Conservation (phyloP, 2,329 filamentous ascomycete genomes). For the Zarea fungicola region DNA sequence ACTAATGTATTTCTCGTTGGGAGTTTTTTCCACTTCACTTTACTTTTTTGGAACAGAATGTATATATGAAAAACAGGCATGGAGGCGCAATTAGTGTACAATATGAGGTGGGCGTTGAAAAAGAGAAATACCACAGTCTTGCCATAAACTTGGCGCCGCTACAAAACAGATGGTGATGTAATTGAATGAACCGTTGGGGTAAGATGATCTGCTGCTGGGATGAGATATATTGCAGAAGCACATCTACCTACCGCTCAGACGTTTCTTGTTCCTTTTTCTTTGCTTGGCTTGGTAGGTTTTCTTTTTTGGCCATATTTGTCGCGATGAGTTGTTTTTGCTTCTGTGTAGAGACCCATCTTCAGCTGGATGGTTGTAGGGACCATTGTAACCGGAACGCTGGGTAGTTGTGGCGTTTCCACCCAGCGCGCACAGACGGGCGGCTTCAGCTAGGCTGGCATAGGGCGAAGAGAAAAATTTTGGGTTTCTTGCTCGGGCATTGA, state of each 20-base stretch:
- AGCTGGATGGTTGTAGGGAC: too few relatives aligned
- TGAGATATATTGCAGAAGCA: neutral
- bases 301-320: neutral
- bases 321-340: conserved; percentile 2
- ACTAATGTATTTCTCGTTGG: neutral
- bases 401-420: too few relatives aligned
- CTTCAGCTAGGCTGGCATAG: too few relatives aligned
- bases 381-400: too few relatives aligned
- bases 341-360: too few relatives aligned
- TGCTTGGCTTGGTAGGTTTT: neutral
- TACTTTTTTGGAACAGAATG: neutral
- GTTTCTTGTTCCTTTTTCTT: neutral
- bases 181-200: neutral
- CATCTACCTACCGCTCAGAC: neutral
- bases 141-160: neutral
- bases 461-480: too few relatives aligned
- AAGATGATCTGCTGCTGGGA: neutral
- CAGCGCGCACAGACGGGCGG: too few relatives aligned
- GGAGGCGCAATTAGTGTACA: neutral
- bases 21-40: neutral
- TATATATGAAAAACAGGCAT: neutral
- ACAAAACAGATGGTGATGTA: too few relatives aligned
- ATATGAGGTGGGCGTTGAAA: neutral
- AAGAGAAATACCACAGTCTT: neutral
- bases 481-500: neutral